These are phyloP conservation scores for Candida ortonii DNA, from an alignment of 805 yeast species.

Conservation along the genomic window DNA sequence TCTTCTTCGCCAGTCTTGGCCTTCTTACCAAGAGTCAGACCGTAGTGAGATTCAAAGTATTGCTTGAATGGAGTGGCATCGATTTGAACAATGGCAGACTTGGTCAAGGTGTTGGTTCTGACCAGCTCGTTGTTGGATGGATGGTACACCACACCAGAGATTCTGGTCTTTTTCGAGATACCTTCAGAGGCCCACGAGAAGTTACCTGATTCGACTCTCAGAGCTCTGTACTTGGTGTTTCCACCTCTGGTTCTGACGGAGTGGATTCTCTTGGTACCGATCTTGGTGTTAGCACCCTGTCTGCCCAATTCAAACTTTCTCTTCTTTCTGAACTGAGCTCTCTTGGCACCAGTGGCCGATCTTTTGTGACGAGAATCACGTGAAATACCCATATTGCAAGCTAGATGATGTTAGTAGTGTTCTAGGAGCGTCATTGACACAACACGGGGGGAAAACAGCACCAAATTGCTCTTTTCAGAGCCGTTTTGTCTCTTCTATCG, in stretches of 20 bases:
- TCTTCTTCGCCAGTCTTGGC: slow-evolving; percentile 57
- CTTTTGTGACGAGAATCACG: slow-evolving; percentile 99
- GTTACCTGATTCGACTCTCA: slow-evolving; percentile 98
- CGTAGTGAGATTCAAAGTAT: slow-evolving; percentile 99
- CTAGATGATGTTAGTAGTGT: too few species aligned
- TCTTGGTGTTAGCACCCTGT: slow-evolving; percentile 99
- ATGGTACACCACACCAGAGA: slow-evolving; percentile 96
- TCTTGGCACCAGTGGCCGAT: slow-evolving; percentile 99
- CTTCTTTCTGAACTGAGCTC: slow-evolving; percentile 99
- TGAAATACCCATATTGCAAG: slow-evolving; percentile 93
- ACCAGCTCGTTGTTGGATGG: slow-evolving; percentile 99
- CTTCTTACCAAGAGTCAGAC: slow-evolving; percentile 90
- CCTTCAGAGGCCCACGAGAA: slow-evolving; percentile 99
- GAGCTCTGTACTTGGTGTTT: slow-evolving; percentile 99
- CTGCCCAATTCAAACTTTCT: slow-evolving; percentile 99
- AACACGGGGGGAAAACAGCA: too few species aligned
- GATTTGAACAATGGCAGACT: slow-evolving; percentile 97
- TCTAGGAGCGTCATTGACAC: too few species aligned
- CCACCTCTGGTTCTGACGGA: slow-evolving; percentile 99
- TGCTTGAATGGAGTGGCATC: slow-evolving; percentile 99
- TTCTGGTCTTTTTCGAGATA: slow-evolving; percentile 97
- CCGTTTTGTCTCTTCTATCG: too few species aligned
- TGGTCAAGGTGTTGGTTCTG: slow-evolving; percentile 99
- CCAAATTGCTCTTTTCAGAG: too few species aligned
- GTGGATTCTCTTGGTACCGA: slow-evolving; percentile 98